These are phyloP conservation scores for Beauveria bassiana DNA, from an alignment of 2,329 filamentous ascomycete genomes.

Conservation along the genomic window DNA sequence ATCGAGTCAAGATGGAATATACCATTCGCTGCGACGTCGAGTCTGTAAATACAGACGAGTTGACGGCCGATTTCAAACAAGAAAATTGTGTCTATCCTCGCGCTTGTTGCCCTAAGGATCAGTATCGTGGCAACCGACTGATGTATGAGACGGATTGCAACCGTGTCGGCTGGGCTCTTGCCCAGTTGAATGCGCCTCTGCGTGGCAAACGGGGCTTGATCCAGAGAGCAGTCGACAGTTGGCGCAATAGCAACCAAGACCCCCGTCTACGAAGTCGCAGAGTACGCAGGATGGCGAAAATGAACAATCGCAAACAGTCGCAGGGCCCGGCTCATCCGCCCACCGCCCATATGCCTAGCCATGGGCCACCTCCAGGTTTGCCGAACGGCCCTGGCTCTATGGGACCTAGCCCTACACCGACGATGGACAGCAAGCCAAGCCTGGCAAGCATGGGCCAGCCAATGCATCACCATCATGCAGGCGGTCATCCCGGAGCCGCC, in stretches of 20 bases:
- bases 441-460: constrained; percentile 58
- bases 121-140: constrained; percentile 90
- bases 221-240: constrained; percentile 94
- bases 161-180: constrained; percentile 97
- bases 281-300: constrained; percentile 92
- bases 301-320: constrained; percentile 70
- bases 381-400: constrained; percentile 55
- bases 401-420: constrained; percentile 42
- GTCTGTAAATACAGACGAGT: constrained; percentile 82
- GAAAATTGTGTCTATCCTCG: constrained; percentile 98
- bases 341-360: constrained; percentile 58
- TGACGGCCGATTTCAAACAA: constrained; percentile 85
- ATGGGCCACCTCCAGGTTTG: constrained; percentile 58
- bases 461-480: constrained; percentile 59
- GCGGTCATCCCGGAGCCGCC: constrained; percentile 27
- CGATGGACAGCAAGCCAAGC: constrained; percentile 55
- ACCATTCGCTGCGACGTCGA: constrained; percentile 97
- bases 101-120: constrained; percentile 89
- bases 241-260: constrained; percentile 98
- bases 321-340: constrained; percentile 51
- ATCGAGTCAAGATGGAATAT: constrained; percentile 98
- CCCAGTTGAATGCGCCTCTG: constrained; percentile 83
- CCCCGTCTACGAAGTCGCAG: constrained; percentile 81
- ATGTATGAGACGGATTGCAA: constrained; percentile 99
- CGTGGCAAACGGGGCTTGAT: constrained; percentile 93